Evolutionary conservation across 768 basidiomycete species (phyloP), one percentile per base, ranked within the genome.

Genomic region (Kwoniella europaea): DNA sequence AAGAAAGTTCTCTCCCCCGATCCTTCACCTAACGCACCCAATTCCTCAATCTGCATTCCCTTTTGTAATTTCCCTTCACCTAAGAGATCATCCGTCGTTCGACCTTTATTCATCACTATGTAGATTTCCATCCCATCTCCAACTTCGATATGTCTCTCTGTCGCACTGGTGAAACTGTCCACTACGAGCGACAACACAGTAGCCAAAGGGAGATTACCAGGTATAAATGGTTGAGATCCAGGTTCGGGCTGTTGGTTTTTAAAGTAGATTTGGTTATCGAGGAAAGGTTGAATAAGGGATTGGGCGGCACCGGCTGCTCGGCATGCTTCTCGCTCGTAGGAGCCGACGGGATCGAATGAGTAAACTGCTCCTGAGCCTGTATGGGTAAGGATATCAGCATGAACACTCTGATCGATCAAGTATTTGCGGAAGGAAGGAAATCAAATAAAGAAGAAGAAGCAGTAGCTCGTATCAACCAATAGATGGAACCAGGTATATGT

Each of bases 241-340:
- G 89, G 87, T 63, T 89, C 90, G 62, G 91, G 87, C 44, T 85
- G 87, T 84, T 98, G 95, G 84, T 99, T 99, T 88, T 92, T 94
- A 87, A 94, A 96, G 88, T 97, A 96, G 80, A 98, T 96, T 89
- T 98, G 95, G 84, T 97, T 98, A 85, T 99, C 97, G 77, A 99
- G 86, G 89, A 99, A 97, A 1, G 97, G 97, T 80, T 99, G 97
- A 7, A 99, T 89, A 24, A 99, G 88, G 59, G 90, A 88, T 82
- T 93, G 91, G n/a, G 95, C 96, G 16, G 95, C 91, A 61, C 97
- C 97, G 59, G 95, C 94, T 50, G 95, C 95, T 72, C 97, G 91
- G 86, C 95, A 98, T 42, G 92, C 89, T 85, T 97, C 94, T 71
- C 97, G 91, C 85, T 98, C 95, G 84, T 99, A 99, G 59, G 92